A percentile compares a stretch with the other conserved stretches of the same genome.
phyloP scores from a whole-genome alignment of 306 rosid genomes.

The Macrotyloma uniflorum region DNA sequence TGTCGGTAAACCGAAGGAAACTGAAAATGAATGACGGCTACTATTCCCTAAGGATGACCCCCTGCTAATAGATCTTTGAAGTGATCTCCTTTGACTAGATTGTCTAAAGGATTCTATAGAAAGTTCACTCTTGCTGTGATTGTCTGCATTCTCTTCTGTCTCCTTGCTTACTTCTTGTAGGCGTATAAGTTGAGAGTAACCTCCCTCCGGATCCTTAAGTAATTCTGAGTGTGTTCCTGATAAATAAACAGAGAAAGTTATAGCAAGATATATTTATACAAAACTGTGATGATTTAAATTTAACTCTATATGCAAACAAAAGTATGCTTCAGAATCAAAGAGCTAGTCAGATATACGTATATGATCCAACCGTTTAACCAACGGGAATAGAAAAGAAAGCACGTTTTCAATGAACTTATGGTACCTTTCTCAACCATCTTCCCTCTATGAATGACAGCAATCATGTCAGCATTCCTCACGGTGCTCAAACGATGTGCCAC shows the following conservation, averaged over 20 bases:
- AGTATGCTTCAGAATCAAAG: neutral
- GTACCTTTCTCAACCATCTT: conserved; percentile 94
- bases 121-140: conserved; percentile 47
- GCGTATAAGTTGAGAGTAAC: conserved; percentile 80
- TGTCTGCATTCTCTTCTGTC: conserved; percentile 42
- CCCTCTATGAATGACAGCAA: conserved; percentile 91
- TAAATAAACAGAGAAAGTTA: conserved; percentile 28
- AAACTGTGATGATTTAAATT: neutral
- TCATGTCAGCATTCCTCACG: conserved; percentile 78
- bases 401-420: conserved; percentile 4
- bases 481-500: conserved; percentile 97
- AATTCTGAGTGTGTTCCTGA: conserved; percentile 75
- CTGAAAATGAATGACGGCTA: conserved; percentile 74
- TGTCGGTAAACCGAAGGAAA: conserved; percentile 73
- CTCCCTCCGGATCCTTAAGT: conserved; percentile 74
- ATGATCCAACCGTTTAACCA: neutral
- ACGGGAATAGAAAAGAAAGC: neutral
- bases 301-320: neutral
- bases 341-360: neutral
- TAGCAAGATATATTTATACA: neutral
- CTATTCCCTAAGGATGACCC: conserved; percentile 79
- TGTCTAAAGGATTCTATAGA: conserved; percentile 57
- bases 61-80: conserved; percentile 61
- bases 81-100: conserved; percentile 62
- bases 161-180: conserved; percentile 68